Conservation (phyloP, 148 eudicot species). For the Camellia sinensis region DNA sequence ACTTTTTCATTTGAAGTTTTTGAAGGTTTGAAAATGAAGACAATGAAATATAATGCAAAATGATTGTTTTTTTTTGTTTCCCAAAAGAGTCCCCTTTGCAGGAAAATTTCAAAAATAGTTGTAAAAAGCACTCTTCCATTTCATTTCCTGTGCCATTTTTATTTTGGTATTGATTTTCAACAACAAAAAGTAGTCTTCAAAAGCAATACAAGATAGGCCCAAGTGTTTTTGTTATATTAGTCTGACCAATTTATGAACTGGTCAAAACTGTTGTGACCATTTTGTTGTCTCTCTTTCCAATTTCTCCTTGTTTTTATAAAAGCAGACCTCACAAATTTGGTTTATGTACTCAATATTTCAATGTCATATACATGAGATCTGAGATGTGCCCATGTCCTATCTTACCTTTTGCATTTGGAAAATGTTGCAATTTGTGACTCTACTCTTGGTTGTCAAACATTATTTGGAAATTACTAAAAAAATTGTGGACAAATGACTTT, state of each 20-base stretch:
- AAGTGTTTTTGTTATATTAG: neutral
- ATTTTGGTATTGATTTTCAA: neutral
- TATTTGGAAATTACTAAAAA: no score
- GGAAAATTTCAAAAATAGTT: neutral
- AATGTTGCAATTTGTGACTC: no score
- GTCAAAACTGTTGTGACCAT: no score
- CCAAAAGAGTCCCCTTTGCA: neutral
- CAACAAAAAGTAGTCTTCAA: neutral
- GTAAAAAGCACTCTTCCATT: neutral
- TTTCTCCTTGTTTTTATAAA: no score
- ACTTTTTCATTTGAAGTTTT: neutral
- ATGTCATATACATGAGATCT: no score
- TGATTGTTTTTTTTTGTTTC: neutral
- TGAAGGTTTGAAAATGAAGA: neutral
- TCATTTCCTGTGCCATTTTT: neutral
- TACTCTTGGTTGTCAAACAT: no score
- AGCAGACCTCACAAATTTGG: no score
- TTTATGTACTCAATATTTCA: no score
- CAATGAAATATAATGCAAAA: neutral
- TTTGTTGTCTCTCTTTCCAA: no score
- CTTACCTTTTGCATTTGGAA: no score
- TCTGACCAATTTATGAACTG: neutral
- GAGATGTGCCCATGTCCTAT: no score
- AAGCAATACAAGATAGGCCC: neutral
- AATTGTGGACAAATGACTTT: no score